Base-by-base conservation (phyloP, 352 stramenopile genomes). In the Globisporangium spiculum region DNA sequence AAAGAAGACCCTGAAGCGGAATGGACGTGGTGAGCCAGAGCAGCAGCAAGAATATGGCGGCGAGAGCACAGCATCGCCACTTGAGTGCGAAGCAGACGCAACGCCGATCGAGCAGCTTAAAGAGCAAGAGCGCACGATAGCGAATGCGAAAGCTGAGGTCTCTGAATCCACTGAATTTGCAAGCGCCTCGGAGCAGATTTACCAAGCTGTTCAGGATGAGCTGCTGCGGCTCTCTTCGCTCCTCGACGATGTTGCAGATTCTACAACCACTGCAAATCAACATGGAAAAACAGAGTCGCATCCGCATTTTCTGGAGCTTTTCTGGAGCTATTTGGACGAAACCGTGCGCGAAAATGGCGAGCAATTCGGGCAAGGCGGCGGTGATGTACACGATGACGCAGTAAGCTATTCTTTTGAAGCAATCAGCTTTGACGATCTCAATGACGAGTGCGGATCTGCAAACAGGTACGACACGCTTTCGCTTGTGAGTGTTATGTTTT, bases 341-440 rank as follows among this genome's bases (percentile, higher is more conserved):
- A 38, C 24, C 2, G 8, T 54, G 6, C 30, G 22, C 46, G 59
- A 52, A 3, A 18, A 4, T 18, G 54, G 46, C 26, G 32, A 20
- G 24, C 16, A 44, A 18, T 66, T 8, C 18, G 44, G 50, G 12
- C 26, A 5, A 30, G 16, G 16, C n/a, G 7, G n/a, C 22, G 52
- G 4, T 32, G 44, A 41, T 1, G 54, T 41, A n/a, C 20, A 36
- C 12, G 69, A 62, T 20, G 44, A 60, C 5, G 32, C 30, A 4
- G 66, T 74, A 16, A 76, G 62, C 36, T 72, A 57, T 48, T 79
- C 74, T 6, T 81, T 77, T 38, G 77, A 84, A 38, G 72, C 71
- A 16, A 64, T 88, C 20, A 79, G 65, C 4, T 85, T 88, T 48
- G 76, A 84, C 20, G 77, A 84, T 32, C 66, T 76, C 7, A 68